These are phyloP conservation scores for Sphaerosporella brunnea DNA, from an alignment of 495 filamentous ascomycete species.

Conservation along the genomic window DNA sequence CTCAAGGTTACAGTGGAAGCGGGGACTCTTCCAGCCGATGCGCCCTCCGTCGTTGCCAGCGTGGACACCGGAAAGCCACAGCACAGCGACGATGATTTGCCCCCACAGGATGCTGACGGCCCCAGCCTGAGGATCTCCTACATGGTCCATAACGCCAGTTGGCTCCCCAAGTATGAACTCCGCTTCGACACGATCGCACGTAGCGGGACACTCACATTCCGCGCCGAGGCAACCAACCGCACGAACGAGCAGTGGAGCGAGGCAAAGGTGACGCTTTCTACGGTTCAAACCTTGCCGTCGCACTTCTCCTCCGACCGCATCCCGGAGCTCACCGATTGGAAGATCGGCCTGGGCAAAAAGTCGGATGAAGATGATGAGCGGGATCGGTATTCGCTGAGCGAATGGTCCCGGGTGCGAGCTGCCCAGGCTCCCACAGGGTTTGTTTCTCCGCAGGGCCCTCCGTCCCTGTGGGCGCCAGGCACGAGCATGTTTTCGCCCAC, in stretches of 20 bases:
- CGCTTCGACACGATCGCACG: constrained; percentile 39
- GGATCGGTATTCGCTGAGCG: neutral
- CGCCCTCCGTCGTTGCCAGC: neutral
- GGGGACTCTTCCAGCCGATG: constrained; percentile 9
- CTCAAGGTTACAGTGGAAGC: constrained; percentile 42
- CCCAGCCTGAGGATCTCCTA: constrained; percentile 42
- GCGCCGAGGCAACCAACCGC: constrained; percentile 44
- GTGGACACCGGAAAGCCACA: constrained; percentile 15
- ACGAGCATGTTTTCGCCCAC: neutral
- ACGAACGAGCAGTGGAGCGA: constrained; percentile 52
- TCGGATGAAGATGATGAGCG: neutral
- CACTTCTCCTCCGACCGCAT: neutral
- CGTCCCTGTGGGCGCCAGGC: neutral
- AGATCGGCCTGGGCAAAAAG: neutral
- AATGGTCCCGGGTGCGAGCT: neutral
- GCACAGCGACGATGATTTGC: constrained; percentile 7
- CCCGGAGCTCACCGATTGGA: neutral
- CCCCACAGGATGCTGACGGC: constrained; percentile 2
- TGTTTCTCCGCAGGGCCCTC: neutral
- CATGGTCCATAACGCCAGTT: constrained; percentile 39
- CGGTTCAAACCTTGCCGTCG: constrained; percentile 37
- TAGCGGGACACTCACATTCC: constrained; percentile 40
- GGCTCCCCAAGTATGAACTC: constrained; percentile 49
- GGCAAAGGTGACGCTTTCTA: constrained; percentile 46
- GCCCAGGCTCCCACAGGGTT: neutral